Evolutionary conservation across 1,284 basidiomycete genomes (phyloP), one percentile per base, ranked within the genome.

Genomic region (Vanrija pseudolonga): DNA sequence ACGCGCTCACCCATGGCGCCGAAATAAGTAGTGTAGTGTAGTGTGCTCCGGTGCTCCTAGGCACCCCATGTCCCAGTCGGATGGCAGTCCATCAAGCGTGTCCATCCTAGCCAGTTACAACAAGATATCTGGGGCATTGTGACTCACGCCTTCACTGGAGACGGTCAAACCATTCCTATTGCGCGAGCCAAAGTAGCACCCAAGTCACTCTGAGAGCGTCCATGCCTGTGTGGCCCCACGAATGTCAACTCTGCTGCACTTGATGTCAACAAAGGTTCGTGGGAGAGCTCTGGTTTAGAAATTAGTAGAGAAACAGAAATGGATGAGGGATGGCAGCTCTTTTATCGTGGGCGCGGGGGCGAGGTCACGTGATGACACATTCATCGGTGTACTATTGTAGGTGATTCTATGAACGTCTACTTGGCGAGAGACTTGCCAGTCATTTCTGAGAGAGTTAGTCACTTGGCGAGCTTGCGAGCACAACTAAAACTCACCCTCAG

Each of bases 401-500:
- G 14, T 32, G 32, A 32, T 32, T 32, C 32, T 32, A 32, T 32
- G 32, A 32, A 32, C 9, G n/a, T 45, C 37, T 56, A 50, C 42
- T 54, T 54, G 19, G 32, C 49, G 23, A 56, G 55, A n/a, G 58
- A 60, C 42, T 55, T 44, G 52, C 58, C 58, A 15, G 55, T 55
- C 58, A 60, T 60, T 26, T 60, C 58, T 55, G 43, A 15, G 12
- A 32, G 32, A 4, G 32, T 32, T 32, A 32, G 12, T 15, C 14
- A 26, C 24, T 9, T 4, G 26, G 5, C 22, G 6, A 19, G 53
- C 45, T 19, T 45, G 47, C 17, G 3, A 18, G 6, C 4, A n/a
- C 17, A 3, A 1, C 3, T 14, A 17, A 7, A 9, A 57, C 68
- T 60, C 41, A 69, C 64, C 68, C 36, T 72, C 63, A 6, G 71